Base-by-base conservation (phyloP, 2,329 filamentous ascomycete genomes). In the Epichloe aotearoae region DNA sequence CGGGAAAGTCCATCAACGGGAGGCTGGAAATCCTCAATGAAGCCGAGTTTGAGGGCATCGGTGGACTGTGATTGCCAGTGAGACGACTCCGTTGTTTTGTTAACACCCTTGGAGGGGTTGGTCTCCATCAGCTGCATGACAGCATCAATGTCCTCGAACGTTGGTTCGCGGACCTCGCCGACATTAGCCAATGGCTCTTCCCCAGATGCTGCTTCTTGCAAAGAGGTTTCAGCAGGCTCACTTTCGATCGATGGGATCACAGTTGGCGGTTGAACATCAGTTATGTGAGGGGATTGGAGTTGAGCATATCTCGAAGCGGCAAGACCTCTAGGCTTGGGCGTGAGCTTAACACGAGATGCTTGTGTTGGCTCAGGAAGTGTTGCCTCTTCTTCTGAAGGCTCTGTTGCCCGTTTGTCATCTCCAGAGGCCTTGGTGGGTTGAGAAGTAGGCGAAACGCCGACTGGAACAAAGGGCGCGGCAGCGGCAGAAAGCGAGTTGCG, bases 91-190 rank as follows among this genome's bases (percentile, higher is more conserved):
- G 72, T 64, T 7, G 69, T 70, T 60, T 82, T 83, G 61, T 88
- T 86, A 53, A 88, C 79, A 12, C 86, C 86, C 64, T 85, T 79
- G 48, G 84, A 82, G 2, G 84, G 85, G 56, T 88, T 81, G 46
- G 75, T 79, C 52, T 83, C 77, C 59, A 96, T 77, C 53, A 93
- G 84, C 56, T 84, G 80, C 88, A 97, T 95, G 49, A 96, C 82
- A 43, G 85, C 88, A 69, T 96, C 90, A 60, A 96, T 90, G 62
- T 96, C 89, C 57, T 91, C 84, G 58, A 87, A 87, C 0, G 83
- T 79, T 6, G 71, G 73, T 54, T 73, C 72, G 19, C 60, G 59
- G 6, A 62, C 60, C 4, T 58, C 47, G 15, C 52, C 37, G 19
- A 49, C 23, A 17, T 52, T 48, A 20, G 47, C 41, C 10, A 33